Conservation (phyloP, 2,329 filamentous ascomycete species). For the Claviceps digitariae region DNA sequence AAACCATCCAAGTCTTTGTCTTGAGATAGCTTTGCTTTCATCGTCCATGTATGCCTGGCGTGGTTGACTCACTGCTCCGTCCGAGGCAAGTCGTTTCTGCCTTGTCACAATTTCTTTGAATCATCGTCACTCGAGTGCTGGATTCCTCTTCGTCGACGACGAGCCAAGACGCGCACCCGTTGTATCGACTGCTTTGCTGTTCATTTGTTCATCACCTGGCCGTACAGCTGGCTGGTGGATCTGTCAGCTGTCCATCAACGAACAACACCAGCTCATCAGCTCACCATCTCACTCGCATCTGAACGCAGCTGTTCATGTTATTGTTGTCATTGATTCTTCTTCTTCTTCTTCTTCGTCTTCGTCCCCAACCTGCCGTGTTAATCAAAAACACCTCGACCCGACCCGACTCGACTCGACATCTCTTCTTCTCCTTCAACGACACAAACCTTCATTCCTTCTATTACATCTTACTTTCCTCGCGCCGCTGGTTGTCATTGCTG, state of each 20-base stretch:
- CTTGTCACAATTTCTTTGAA: not conserved
- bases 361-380: not conserved
- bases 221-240: slow-evolving; percentile 4
- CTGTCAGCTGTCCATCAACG: slow-evolving; percentile 2
- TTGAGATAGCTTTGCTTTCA: too few relatives aligned
- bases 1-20: not conserved
- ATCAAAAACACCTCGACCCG: not conserved
- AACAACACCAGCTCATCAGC: not conserved
- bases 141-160: not conserved
- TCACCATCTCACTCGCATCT: not conserved
- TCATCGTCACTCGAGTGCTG: not conserved
- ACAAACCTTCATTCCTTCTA: not conserved
- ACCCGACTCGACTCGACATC: not conserved
- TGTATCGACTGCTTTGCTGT: not conserved
- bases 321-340: not conserved
- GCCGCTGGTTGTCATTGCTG: not conserved
- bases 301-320: slow-evolving; percentile 1
- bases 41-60: not conserved
- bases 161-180: not conserved
- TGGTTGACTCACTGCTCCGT: not conserved
- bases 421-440: not conserved
- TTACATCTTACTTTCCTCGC: not conserved
- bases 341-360: not conserved
- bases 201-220: not conserved
- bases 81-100: not conserved